These are phyloP conservation scores for Monosporascus sp. DNA, from an alignment of 2,329 filamentous ascomycete species.

Conservation along the genomic window DNA sequence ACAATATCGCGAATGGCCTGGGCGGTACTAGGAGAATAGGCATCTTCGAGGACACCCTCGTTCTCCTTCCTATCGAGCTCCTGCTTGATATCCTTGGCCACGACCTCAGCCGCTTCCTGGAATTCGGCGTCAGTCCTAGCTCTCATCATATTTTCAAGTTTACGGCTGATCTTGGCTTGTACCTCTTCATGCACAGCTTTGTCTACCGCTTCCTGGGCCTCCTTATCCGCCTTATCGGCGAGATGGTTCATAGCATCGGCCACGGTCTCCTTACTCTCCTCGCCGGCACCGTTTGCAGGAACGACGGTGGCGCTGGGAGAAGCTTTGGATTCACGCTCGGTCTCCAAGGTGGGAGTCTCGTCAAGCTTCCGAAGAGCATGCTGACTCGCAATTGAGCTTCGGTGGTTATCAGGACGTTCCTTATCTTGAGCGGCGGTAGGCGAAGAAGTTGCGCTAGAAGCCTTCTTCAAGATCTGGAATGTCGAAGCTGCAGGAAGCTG, in stretches of 20 bases:
- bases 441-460: conserved; percentile 29
- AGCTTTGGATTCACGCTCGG: conserved; percentile 9
- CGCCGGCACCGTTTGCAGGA: conserved; percentile 6
- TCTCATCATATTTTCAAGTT: conserved; percentile 43
- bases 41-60: conserved; percentile 46
- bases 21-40: conserved; percentile 45
- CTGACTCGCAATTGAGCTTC: conserved; percentile 38
- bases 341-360: conserved; percentile 22
- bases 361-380: conserved; percentile 27
- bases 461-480: conserved; percentile 49
- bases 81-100: conserved; percentile 44
- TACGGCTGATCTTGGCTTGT: conserved; percentile 42
- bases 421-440: conserved; percentile 36
- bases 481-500: conserved; percentile 27
- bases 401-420: conserved; percentile 34
- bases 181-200: conserved; percentile 45
- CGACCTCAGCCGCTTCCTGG: conserved; percentile 41
- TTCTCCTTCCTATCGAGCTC: conserved; percentile 51
- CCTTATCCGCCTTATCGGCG: conserved; percentile 45
- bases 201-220: conserved; percentile 61
- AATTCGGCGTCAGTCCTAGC: conserved; percentile 50
- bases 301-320: conserved; percentile 5
- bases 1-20: conserved; percentile 44
- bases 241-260: conserved; percentile 64
- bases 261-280: conserved; percentile 57